phyloP scores from a whole-genome alignment of 148 eudicot species.

The Amaranthus cruentus region DNA sequence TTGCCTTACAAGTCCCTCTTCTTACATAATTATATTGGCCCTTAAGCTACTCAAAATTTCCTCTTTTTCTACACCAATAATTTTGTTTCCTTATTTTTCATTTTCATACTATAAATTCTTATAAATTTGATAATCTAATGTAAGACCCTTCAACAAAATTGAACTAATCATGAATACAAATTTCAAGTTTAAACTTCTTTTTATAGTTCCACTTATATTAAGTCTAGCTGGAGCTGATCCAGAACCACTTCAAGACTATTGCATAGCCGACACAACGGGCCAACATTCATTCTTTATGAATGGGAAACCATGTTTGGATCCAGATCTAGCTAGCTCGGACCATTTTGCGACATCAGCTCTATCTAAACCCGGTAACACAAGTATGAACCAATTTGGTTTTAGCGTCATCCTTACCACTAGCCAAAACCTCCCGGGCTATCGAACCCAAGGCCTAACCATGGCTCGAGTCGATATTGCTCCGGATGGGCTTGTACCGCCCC shows the following conservation, averaged over 20 bases:
- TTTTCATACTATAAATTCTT: background rate
- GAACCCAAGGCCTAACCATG: conserved; percentile 72
- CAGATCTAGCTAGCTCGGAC: conserved; percentile 35
- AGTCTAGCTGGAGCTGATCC: conserved; percentile 45
- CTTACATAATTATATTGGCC: conserved; percentile 19
- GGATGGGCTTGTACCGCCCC: conserved; percentile 67
- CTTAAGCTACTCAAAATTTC: conserved; percentile 38
- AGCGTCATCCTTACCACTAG: conserved; percentile 50
- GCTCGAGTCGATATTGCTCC: conserved; percentile 62
- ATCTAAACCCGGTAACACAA: conserved; percentile 52
- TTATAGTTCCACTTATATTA: conserved; percentile 19
- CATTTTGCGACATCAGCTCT: conserved; percentile 72
- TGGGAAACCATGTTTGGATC: conserved; percentile 62
- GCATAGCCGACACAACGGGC: conserved; percentile 47
- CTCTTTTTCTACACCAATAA: background rate
- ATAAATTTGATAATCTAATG: conserved; percentile 15
- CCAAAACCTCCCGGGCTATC: conserved; percentile 59
- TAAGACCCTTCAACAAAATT: background rate
- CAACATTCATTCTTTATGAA: conserved; percentile 32
- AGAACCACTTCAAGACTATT: conserved; percentile 77
- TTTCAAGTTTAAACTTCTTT: conserved; percentile 19
- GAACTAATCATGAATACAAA: conserved; percentile 27
- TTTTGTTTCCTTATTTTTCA: background rate
- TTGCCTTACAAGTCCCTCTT: conserved; percentile 23
- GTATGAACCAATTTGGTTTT: conserved; percentile 47